Percentiles rank a stretch among this genome's conserved stretches.
phyloP scores from a whole-genome alignment of 148 eudicot genomes.

The Vaccinium darrowii region DNA sequence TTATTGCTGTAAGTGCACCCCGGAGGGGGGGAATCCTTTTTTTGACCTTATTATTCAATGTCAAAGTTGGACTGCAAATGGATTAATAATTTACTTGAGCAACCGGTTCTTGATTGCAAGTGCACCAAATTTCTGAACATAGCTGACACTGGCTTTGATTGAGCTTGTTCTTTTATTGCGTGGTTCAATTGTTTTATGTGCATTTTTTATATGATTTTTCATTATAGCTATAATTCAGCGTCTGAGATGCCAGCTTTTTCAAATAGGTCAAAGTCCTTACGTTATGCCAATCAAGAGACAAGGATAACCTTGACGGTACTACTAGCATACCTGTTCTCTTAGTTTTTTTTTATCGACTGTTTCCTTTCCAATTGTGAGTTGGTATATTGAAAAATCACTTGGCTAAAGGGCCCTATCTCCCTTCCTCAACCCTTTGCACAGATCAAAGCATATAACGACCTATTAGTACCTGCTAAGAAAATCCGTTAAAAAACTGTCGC shows the following conservation, averaged over 20 bases:
- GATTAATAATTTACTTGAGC: background rate
- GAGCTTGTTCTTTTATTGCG: background rate
- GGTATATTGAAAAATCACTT: conserved; percentile 1
- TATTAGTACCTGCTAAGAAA: background rate
- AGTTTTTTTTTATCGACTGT: background rate
- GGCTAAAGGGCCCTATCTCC: background rate
- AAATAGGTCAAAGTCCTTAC: conserved; percentile 75
- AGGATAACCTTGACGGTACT: conserved; percentile 60
- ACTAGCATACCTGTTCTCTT: conserved; percentile 2
- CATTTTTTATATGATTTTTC: background rate
- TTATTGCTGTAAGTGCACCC: background rate
- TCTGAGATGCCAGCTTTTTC: conserved; percentile 19
- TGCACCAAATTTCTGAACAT: background rate
- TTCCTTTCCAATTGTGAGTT: background rate
- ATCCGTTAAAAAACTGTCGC: background rate
- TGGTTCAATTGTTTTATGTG: background rate
- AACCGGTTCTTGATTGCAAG: conserved; percentile 1
- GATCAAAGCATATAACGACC: background rate
- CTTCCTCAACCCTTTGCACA: conserved; percentile 2
- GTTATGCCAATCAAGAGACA: conserved; percentile 62
- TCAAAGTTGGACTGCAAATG: background rate
- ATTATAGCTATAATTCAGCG: background rate
- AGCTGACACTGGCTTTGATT: background rate
- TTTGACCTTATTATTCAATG: background rate
- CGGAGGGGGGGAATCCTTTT: background rate